These are phyloP conservation scores for Linaria vulgaris DNA, from an alignment of 257 asterid species.

Conservation along the genomic window DNA sequence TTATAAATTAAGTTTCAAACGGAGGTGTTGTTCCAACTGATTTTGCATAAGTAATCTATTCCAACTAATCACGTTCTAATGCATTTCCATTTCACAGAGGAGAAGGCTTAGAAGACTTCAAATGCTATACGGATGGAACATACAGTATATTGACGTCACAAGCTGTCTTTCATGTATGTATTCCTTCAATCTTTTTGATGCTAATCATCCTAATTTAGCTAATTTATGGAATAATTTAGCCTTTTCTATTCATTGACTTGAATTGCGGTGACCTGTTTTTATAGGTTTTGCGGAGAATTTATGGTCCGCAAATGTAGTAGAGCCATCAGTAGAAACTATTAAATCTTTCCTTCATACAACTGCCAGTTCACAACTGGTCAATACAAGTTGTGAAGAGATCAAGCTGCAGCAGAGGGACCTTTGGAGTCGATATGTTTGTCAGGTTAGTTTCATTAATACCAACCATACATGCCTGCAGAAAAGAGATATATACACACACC, in stretches of 20 bases:
- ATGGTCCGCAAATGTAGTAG: conserved; percentile 70
- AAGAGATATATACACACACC: too few species aligned
- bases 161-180: conserved; percentile 54
- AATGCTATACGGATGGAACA: conserved; percentile 75
- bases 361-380: conserved; percentile 26
- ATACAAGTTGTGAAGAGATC: conserved; percentile 25
- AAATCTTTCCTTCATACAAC: conserved; percentile 48
- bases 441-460: conserved; percentile 46
- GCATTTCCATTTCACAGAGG: conserved; percentile 45
- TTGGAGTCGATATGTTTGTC: conserved; percentile 67
- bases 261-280: conserved; percentile 11
- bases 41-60: background rate
- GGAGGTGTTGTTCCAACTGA: too few species aligned
- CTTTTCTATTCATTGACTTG: background rate
- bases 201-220: conserved; percentile 7
- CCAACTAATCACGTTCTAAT: conserved; percentile 2
- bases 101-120: conserved; percentile 72
- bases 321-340: conserved; percentile 52
- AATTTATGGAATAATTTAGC: background rate
- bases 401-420: conserved; percentile 54
- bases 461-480: background rate
- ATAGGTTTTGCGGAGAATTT: conserved; percentile 46
- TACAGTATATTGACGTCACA: conserved; percentile 69
- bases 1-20: too few species aligned
- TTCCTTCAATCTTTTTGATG: conserved; percentile 6